Percentiles rank a stretch among this genome's conserved stretches.
Evolutionary conservation across 371 early-diverging fungal genomes (phyloP).

Genomic region (Rhizopus arrhizus): DNA sequence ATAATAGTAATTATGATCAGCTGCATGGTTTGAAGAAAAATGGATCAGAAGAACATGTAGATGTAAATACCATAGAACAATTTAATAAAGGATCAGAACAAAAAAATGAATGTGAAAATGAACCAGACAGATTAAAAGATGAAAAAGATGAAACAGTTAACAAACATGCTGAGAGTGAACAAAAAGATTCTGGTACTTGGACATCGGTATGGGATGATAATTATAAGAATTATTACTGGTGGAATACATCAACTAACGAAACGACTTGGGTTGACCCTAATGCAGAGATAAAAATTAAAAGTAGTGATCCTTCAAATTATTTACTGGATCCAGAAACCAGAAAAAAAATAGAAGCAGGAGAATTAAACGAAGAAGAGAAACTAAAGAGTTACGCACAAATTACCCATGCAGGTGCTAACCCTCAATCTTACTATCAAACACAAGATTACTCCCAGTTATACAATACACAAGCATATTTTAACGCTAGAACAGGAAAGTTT

Average conservation of each 20-base stretch:
- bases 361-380: neutral
- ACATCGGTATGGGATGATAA: conserved; percentile 58
- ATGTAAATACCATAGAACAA: neutral
- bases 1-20: no score
- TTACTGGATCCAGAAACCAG: conserved; percentile 43
- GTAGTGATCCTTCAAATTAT: conserved; percentile 33
- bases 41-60: neutral
- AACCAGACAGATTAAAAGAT: neutral
- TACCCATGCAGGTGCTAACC: neutral
- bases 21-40: neutral
- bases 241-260: conserved; percentile 64
- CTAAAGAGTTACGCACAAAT: neutral
- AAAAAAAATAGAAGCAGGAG: conserved; percentile 32
- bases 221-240: conserved; percentile 60
- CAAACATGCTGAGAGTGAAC: neutral
- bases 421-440: conserved; percentile 7
- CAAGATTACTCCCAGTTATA: conserved; percentile 23
- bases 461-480: conserved; percentile 51
- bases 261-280: conserved; percentile 57
- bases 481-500: conserved; percentile 56
- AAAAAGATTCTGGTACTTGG: conserved; percentile 34
- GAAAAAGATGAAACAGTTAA: neutral
- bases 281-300: conserved; percentile 2
- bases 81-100: no score
- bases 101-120: neutral